Evolutionary conservation across 371 early-diverging fungal species (phyloP).

Genomic region (Amoeboaphelidium protococcarum): DNA sequence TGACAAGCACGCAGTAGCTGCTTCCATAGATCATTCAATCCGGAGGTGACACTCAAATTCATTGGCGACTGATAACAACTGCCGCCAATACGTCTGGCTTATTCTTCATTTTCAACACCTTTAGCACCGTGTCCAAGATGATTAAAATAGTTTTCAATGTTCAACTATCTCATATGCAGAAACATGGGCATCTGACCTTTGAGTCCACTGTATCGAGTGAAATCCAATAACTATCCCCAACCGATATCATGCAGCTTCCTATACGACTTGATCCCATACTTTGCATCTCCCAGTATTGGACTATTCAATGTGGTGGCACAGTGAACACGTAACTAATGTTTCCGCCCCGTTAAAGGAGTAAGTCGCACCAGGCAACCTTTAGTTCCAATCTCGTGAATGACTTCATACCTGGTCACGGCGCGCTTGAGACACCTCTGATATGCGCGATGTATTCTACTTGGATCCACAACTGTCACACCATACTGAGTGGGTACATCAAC

Average conservation of each 20-base stretch:
- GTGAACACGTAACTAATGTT: background rate
- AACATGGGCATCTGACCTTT: background rate
- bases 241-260: background rate
- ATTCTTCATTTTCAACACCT: background rate
- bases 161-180: background rate
- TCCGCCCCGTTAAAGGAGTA: background rate
- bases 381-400: background rate
- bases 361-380: background rate
- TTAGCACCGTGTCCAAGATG: background rate
- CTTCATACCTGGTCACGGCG: background rate
- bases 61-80: background rate
- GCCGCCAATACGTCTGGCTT: background rate
- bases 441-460: background rate
- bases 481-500: background rate
- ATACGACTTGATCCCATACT: background rate
- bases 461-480: background rate
- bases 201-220: background rate
- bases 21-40: background rate
- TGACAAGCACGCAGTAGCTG: background rate
- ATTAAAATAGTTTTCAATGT: background rate
- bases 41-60: background rate
- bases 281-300: background rate
- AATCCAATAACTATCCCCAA: background rate
- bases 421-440: background rate
- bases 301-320: background rate